Percentiles rank a stretch among this genome's conserved stretches.
Conservation (phyloP, 2,329 filamentous ascomycete genomes). For the Hypoxylon sp. region DNA sequence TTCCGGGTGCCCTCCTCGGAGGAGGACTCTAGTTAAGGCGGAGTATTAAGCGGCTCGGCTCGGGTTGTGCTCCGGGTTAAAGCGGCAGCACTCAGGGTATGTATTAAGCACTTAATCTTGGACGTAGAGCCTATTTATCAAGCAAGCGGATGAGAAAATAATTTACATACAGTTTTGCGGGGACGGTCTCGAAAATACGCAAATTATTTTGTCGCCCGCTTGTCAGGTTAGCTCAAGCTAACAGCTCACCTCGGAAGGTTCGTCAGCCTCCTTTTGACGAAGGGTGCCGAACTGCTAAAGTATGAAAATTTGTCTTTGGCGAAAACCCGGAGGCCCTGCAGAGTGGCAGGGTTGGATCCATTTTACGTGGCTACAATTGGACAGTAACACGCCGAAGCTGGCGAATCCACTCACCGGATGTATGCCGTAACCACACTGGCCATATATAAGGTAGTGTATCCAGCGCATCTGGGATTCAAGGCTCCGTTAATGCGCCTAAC, state of each 20-base stretch:
- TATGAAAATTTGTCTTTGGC: constrained; percentile 19
- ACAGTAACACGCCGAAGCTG: constrained; percentile 21
- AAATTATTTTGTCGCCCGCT: too few relatives aligned
- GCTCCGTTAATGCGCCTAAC: constrained; percentile 36
- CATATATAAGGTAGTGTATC: constrained; percentile 7
- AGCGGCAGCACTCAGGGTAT: too few relatives aligned
- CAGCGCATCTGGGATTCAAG: constrained; percentile 29
- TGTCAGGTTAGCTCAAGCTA: constrained; percentile 18
- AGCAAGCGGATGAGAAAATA: too few relatives aligned
- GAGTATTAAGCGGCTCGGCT: too few relatives aligned
- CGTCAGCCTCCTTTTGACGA: constrained; percentile 32
- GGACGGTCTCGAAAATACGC: too few relatives aligned
- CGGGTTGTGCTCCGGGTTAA: too few relatives aligned
- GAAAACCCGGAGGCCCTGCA: constrained; percentile 16
- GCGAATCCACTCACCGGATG: constrained; percentile 34
- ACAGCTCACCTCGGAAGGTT: constrained; percentile 28
- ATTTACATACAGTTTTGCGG: too few relatives aligned
- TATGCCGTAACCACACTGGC: constrained; percentile 31
- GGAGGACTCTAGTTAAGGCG: too few relatives aligned
- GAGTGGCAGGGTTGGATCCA: constrained; percentile 27
- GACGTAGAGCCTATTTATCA: too few relatives aligned
- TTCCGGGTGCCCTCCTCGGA: too few relatives aligned
- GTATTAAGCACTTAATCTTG: too few relatives aligned
- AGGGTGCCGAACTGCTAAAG: constrained; percentile 8
- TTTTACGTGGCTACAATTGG: constrained; percentile 27